These are phyloP conservation scores for Fusarium albidum DNA, from an alignment of 2,329 filamentous ascomycete genomes.

Conservation along the genomic window DNA sequence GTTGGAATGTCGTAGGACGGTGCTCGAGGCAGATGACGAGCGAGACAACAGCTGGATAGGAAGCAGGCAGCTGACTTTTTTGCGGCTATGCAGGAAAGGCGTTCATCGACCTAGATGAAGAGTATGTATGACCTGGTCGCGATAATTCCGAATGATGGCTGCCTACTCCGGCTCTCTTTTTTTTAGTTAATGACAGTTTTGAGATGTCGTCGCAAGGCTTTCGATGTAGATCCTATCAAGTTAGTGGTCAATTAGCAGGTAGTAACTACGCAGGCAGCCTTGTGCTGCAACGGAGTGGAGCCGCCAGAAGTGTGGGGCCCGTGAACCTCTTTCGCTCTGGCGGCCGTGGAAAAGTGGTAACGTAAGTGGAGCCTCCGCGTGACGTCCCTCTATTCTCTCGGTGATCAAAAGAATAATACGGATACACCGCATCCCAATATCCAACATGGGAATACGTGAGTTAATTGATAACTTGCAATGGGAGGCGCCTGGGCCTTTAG, in stretches of 20 bases:
- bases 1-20: not conserved
- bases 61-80: not conserved
- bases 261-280: constrained; percentile 9
- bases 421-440: not conserved
- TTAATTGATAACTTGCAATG: too few relatives aligned
- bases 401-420: not conserved
- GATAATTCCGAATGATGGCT: not conserved
- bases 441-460: too few relatives aligned
- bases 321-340: not conserved
- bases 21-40: not conserved
- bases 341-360: constrained; percentile 7
- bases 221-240: not conserved
- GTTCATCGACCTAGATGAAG: not conserved
- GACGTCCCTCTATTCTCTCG: not conserved
- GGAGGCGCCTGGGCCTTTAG: too few relatives aligned
- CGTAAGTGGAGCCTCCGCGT: constrained; percentile 12
- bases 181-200: constrained; percentile 5
- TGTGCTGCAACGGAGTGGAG: constrained; percentile 11
- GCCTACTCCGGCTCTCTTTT: not conserved
- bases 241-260: not conserved
- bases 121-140: not conserved
- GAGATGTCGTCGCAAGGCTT: constrained; percentile 20
- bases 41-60: not conserved
- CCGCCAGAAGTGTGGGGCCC: not conserved
- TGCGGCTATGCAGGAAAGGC: not conserved